Conservation (phyloP, 2,329 filamentous ascomycete genomes). For the Shiraia sp. region DNA sequence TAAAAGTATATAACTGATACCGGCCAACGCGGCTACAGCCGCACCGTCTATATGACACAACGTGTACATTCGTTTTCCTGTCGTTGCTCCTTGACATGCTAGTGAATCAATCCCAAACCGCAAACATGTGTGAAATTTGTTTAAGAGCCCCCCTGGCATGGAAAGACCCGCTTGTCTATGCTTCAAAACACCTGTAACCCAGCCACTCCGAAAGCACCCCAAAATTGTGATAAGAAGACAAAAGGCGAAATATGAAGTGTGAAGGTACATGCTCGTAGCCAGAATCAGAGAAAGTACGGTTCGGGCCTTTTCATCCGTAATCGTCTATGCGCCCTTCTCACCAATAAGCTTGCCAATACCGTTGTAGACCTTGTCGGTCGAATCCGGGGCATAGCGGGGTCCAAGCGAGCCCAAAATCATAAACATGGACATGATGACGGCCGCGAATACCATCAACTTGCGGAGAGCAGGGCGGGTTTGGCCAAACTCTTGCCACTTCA, state of each 20-base stretch:
- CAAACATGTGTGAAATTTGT: conserved; percentile 13
- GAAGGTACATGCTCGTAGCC: conserved; percentile 5
- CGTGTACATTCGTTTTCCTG: conserved; percentile 33
- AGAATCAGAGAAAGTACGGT: conserved; percentile 1
- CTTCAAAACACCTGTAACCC: conserved; percentile 30
- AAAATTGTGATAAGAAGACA: conserved; percentile 34
- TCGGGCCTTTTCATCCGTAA: not conserved
- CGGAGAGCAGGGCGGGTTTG: conserved; percentile 74
- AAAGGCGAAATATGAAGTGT: conserved; percentile 24
- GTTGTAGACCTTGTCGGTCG: conserved; percentile 38
- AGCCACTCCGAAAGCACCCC: conserved; percentile 26
- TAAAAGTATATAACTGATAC: conserved; percentile 28
- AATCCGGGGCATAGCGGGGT: conserved; percentile 44
- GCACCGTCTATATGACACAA: conserved; percentile 39
- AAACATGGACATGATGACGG: conserved; percentile 67
- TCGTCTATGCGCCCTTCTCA: conserved; percentile 25
- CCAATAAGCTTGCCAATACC: conserved; percentile 42
- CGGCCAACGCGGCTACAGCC: conserved; percentile 26
- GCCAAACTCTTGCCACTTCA: conserved; percentile 86
- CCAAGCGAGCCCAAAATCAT: conserved; percentile 63
- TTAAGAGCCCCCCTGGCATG: conserved; percentile 21
- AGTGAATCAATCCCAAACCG: conserved; percentile 20
- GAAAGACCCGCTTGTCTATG: conserved; percentile 40
- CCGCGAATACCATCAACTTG: conserved; percentile 72
- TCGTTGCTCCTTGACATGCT: conserved; percentile 32